phyloP scores from a whole-genome alignment of 306 rosid species.

The Gynostemma pentaphyllum region DNA sequence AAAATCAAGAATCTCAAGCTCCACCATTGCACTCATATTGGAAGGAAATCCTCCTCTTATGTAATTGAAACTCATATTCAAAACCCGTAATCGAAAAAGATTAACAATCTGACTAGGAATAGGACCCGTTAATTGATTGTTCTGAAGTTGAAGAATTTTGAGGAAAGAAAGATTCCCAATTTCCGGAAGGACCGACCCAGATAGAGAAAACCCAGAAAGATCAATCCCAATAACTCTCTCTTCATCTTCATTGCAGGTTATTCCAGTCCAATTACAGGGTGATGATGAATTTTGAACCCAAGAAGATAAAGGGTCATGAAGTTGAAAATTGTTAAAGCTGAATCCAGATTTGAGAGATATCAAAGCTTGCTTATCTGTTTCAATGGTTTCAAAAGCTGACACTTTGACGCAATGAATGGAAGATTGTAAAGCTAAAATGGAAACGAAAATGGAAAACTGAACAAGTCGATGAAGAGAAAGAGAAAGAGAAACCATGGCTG shows the following conservation, averaged over 20 bases:
- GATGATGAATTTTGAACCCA: constrained; percentile 36
- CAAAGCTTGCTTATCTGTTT: constrained; percentile 49
- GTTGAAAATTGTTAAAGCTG: constrained; percentile 14
- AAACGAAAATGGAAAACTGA: constrained; percentile 13
- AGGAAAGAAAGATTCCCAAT: constrained; percentile 52
- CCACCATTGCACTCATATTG: constrained; percentile 25
- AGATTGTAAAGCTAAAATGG: neutral
- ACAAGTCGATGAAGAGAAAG: neutral
- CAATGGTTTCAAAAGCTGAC: constrained; percentile 16
- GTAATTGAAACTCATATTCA: constrained; percentile 43
- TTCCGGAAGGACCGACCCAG: constrained; percentile 36
- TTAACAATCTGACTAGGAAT: constrained; percentile 40
- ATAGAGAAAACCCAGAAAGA: constrained; percentile 35
- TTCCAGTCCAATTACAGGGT: constrained; percentile 61
- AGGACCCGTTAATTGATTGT: constrained; percentile 32
- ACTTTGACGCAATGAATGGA: neutral
- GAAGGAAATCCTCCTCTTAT: constrained; percentile 33
- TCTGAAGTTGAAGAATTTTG: constrained; percentile 31
- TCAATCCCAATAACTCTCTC: constrained; percentile 35
- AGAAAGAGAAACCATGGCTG: constrained; percentile 16
- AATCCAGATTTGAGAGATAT: constrained; percentile 38
- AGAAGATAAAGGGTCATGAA: constrained; percentile 14
- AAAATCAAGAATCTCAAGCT: constrained; percentile 41
- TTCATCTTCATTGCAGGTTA: constrained; percentile 25
- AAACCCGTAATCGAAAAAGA: constrained; percentile 27